These are phyloP conservation scores for Colletotrichum agaves DNA, from an alignment of 2,329 filamentous ascomycete genomes.

Conservation along the genomic window DNA sequence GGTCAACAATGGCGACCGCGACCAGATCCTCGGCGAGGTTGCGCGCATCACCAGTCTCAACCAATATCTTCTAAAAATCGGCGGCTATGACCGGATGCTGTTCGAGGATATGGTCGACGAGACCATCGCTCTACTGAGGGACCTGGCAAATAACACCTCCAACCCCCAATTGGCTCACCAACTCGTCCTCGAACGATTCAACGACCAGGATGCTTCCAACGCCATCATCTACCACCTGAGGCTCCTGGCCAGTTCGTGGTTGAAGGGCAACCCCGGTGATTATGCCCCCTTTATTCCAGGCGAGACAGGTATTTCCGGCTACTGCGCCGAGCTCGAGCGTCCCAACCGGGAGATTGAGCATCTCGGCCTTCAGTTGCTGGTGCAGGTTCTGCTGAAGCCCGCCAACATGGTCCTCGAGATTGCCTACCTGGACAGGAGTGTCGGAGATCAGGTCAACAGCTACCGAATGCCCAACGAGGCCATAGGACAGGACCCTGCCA, in stretches of 20 bases:
- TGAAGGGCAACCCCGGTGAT: constrained; percentile 76
- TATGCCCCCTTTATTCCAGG: constrained; percentile 79
- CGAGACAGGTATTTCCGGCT: constrained; percentile 68
- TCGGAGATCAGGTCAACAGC: constrained; percentile 79
- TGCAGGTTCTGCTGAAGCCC: constrained; percentile 82
- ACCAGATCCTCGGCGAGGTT: constrained; percentile 75
- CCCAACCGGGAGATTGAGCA: constrained; percentile 89
- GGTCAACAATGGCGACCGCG: constrained; percentile 71
- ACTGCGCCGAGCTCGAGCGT: constrained; percentile 79
- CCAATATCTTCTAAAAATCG: constrained; percentile 75
- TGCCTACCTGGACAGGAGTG: constrained; percentile 88
- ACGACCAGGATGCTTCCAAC: constrained; percentile 73
- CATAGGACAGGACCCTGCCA: constrained; percentile 55
- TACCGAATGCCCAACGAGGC: constrained; percentile 71
- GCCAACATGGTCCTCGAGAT: constrained; percentile 85
- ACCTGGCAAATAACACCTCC: constrained; percentile 68
- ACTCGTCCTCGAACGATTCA: constrained; percentile 75
- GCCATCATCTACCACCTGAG: constrained; percentile 87
- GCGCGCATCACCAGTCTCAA: constrained; percentile 78
- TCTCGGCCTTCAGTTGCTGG: constrained; percentile 81
- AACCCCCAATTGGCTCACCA: constrained; percentile 66
- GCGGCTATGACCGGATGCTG: constrained; percentile 76
- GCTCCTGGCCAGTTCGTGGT: constrained; percentile 84
- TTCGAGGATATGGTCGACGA: constrained; percentile 88
- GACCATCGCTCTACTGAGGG: constrained; percentile 74